phyloP scores from a whole-genome alignment of 768 basidiomycete species.

The Trametes gibbosa region DNA sequence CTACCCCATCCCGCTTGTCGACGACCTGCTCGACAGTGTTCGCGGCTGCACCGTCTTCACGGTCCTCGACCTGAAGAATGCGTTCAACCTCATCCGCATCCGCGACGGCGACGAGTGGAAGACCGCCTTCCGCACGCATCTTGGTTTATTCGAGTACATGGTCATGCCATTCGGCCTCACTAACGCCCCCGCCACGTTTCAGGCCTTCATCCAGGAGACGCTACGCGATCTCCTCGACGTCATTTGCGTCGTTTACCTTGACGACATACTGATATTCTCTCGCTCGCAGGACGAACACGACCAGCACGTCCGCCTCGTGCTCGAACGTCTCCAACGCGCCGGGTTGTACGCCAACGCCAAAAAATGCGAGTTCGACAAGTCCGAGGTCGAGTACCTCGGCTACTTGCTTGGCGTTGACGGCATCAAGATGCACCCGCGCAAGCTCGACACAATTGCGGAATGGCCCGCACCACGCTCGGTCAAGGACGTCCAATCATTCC shows the following conservation, averaged over 20 bases:
- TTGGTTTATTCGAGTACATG: constrained; percentile 33
- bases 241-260: constrained; percentile 26
- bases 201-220: constrained; percentile 16
- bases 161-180: constrained; percentile 35
- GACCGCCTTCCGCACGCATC: constrained; percentile 37
- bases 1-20: constrained; percentile 34
- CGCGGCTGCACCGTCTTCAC: constrained; percentile 28
- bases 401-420: constrained; percentile 33
- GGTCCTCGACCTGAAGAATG: constrained; percentile 39
- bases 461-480: constrained; percentile 31
- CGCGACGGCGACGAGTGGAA: constrained; percentile 36
- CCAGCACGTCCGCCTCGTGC: constrained; percentile 16
- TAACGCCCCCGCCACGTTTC: constrained; percentile 18
- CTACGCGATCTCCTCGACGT: constrained; percentile 13
- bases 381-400: constrained; percentile 42
- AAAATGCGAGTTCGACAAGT: constrained; percentile 37
- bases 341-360: constrained; percentile 30
- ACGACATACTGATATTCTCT: constrained; percentile 25
- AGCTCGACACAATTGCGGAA: constrained; percentile 33
- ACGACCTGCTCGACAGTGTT: constrained; percentile 29
- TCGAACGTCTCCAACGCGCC: constrained; percentile 28
- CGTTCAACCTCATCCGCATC: constrained; percentile 43
- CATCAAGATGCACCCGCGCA: constrained; percentile 39
- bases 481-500: constrained; percentile 30
- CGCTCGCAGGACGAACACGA: constrained; percentile 19